Conservation (phyloP, 306 rosid species). For the Pachyrhizus erosus region DNA sequence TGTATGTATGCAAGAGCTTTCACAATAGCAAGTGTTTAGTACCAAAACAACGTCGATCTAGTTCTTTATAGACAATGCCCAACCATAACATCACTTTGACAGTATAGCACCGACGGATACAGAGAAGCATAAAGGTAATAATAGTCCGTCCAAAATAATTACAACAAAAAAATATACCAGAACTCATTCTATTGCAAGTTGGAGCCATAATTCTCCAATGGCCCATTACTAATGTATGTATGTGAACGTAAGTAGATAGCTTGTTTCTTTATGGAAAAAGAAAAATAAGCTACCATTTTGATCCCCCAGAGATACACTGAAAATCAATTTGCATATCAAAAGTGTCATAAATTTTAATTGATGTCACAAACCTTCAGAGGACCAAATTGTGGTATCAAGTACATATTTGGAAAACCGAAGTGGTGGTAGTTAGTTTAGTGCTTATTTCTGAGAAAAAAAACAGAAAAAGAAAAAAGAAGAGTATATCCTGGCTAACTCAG, state of each 20-base stretch:
- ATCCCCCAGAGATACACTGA: background rate
- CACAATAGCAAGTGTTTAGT: background rate
- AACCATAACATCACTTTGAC: background rate
- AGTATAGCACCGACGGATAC: background rate
- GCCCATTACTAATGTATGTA: background rate
- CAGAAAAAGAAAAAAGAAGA: no score
- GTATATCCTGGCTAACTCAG: no score
- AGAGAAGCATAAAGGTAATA: constrained; percentile 2
- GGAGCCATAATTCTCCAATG: background rate
- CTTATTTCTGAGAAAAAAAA: no score
- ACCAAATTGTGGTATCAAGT: background rate
- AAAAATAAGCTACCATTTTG: background rate
- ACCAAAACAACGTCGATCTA: background rate
- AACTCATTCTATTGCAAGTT: background rate
- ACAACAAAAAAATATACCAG: background rate
- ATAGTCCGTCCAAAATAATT: background rate
- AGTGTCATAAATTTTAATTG: background rate
- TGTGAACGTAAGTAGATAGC: background rate
- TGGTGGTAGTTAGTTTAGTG: no score
- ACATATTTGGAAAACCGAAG: no score
- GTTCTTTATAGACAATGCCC: constrained; percentile 7
- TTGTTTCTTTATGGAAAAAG: background rate
- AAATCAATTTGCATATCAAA: background rate
- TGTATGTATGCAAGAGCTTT: background rate
- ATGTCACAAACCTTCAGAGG: background rate